phyloP scores from a whole-genome alignment of 805 yeast genomes.

The Lipomyces yamadae region DNA sequence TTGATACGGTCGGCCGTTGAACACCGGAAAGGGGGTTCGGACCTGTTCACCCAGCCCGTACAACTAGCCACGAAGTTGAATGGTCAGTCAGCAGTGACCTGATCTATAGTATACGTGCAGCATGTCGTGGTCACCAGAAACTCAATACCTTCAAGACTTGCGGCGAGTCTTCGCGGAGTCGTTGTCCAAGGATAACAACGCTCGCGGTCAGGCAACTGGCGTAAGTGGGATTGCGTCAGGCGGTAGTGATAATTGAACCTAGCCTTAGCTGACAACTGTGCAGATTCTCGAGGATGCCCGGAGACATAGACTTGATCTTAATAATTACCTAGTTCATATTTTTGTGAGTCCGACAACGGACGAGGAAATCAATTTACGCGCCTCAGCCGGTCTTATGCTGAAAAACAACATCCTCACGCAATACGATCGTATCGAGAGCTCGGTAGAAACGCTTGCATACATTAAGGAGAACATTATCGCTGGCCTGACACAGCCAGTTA shows the following conservation, averaged over 20 bases:
- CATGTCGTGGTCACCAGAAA: constrained; percentile 68
- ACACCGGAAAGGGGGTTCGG: not conserved
- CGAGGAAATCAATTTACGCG: constrained; percentile 63
- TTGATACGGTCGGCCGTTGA: not conserved
- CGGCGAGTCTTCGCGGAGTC: constrained; percentile 71
- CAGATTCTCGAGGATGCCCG: constrained; percentile 70
- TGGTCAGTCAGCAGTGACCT: not conserved
- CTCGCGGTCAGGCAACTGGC: constrained; percentile 69
- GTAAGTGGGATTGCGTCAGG: constrained; percentile 26
- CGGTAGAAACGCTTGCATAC: constrained; percentile 51
- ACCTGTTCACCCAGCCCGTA: not conserved
- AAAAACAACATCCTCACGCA: constrained; percentile 68
- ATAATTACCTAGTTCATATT: constrained; percentile 75
- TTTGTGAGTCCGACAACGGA: constrained; percentile 59
- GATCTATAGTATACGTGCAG: not conserved
- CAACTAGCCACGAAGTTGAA: not conserved
- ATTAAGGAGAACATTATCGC: constrained; percentile 52
- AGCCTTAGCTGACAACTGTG: not conserved
- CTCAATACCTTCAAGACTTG: constrained; percentile 64
- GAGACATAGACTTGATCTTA: constrained; percentile 68
- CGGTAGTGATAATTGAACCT: not conserved
- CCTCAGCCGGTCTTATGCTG: constrained; percentile 84
- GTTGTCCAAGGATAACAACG: constrained; percentile 60
- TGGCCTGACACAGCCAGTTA: constrained; percentile 58
- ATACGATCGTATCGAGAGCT: constrained; percentile 40